Conservation (phyloP, 257 asterid species). For the Fraxinus anomala region DNA sequence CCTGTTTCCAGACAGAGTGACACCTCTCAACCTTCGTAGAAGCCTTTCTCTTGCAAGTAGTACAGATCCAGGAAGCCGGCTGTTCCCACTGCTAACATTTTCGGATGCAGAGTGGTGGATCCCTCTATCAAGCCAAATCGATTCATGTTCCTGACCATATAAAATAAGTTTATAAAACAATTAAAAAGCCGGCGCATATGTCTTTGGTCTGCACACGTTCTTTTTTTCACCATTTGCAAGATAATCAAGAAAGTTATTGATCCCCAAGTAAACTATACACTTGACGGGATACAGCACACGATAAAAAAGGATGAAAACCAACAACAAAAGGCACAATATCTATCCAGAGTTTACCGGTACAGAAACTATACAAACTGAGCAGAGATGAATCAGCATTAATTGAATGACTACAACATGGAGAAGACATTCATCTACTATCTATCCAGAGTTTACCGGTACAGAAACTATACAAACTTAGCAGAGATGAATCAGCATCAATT, state of each 20-base stretch:
- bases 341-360: not conserved
- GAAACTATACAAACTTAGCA: not conserved
- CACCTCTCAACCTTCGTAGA: constrained; percentile 80
- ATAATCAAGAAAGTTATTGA: not conserved
- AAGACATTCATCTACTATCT: not conserved
- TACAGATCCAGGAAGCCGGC: constrained; percentile 86
- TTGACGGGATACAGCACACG: not conserved
- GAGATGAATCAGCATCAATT: not conserved
- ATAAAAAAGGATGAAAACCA: not conserved
- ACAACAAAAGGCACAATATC: not conserved
- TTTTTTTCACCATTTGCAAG: not conserved
- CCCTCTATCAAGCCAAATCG: constrained; percentile 44
- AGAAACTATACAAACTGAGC: not conserved
- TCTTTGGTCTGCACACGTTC: not conserved
- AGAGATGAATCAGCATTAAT: not conserved
- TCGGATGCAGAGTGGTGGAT: constrained; percentile 46
- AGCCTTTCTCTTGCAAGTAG: constrained; percentile 93
- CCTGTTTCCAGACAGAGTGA: constrained; percentile 68
- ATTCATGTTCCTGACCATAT: constrained; percentile 61
- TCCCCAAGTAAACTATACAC: not conserved
- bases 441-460: not conserved
- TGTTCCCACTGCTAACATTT: constrained; percentile 40
- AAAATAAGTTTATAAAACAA: constrained; percentile 13
- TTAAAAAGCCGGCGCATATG: not conserved
- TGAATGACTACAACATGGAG: not conserved